phyloP scores from a whole-genome alignment of 2,329 filamentous ascomycete genomes.

The Colletotrichum gigasporum region DNA sequence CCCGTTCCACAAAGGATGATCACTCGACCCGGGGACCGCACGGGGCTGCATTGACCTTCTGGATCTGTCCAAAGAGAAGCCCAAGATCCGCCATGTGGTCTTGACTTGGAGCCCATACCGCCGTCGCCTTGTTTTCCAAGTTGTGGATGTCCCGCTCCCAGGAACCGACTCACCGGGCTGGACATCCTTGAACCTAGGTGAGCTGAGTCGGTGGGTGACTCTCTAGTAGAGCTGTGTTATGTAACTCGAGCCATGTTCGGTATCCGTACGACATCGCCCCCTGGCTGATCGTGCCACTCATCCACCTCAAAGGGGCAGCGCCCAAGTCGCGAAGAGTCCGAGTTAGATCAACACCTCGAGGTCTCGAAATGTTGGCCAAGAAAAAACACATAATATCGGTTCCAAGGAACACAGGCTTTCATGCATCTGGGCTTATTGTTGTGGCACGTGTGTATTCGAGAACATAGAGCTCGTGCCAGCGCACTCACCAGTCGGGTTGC shows the following conservation, averaged over 20 bases:
- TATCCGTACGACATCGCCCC: neutral
- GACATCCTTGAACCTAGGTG: constrained; percentile 2
- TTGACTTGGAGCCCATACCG: constrained; percentile 2
- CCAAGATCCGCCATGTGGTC: constrained; percentile 23
- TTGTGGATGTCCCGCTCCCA: neutral
- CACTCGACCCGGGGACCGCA: neutral
- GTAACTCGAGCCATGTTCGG: neutral
- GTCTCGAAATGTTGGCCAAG: neutral
- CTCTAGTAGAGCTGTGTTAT: neutral
- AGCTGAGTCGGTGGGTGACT: neutral
- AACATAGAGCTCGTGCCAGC: no score
- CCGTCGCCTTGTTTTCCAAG: neutral
- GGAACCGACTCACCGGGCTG: constrained; percentile 8
- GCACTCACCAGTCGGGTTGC: neutral
- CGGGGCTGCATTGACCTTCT: constrained; percentile 22
- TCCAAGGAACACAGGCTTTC: neutral
- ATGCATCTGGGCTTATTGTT: neutral
- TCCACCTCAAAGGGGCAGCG: neutral
- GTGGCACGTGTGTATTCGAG: neutral
- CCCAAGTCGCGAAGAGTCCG: neutral
- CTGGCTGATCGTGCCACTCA: neutral
- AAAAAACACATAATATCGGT: neutral
- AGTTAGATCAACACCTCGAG: neutral
- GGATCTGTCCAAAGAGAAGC: constrained; percentile 22
- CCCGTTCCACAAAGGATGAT: constrained; percentile 1